Base-by-base conservation (phyloP, 176 grass and related monocot genomes). In the Metroxylon sagu region DNA sequence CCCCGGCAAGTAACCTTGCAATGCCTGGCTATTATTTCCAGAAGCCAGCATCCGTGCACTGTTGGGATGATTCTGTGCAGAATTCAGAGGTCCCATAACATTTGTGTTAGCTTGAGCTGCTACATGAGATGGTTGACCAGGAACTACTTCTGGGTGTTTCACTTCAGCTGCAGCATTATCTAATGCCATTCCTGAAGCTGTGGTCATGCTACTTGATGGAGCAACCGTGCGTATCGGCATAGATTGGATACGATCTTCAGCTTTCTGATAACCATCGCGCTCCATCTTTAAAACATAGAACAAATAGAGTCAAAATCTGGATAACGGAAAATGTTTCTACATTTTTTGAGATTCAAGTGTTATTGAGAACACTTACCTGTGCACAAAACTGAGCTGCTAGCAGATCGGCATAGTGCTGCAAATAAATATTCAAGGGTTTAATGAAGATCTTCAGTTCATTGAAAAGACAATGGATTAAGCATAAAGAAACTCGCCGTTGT, bases 401-500 rank as follows among this genome's bases (percentile, higher is more conserved):
- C 64, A 85, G 78, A 68, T 98, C 93, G 0, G 84, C 88, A 19
- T 74, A 67, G 62, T 89, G 59, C 93, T 98, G 88, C 59, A 18
- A 73, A 26, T 73, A 62, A 14, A 43, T 10, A 80, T 54, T 48
- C 18, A 64, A 75, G 75, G 48, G 50, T 78, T 83, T 69, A 50
- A 18, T n/a, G 3, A 48, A 65, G 18, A 53, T 3, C 56, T 29
- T 43, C 35, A 43, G 10, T 6, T 43, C 35, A 12, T 14, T 43
- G 35, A 43, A 12, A 10, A 43, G 35, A 10, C 12, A 43, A 43
- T 43, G 8, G 35, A 43, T 10, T 10, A 14, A 43, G 35, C 35
- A 43, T 14, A 2, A 43, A 43, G 8, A 10, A 55, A 63, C 75
- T 70, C 72, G 92, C 93, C 56, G 78, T 85, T 51, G 78, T 98